Base-by-base conservation (phyloP, 2,329 filamentous ascomycete species). In the Trichoderma breve region DNA sequence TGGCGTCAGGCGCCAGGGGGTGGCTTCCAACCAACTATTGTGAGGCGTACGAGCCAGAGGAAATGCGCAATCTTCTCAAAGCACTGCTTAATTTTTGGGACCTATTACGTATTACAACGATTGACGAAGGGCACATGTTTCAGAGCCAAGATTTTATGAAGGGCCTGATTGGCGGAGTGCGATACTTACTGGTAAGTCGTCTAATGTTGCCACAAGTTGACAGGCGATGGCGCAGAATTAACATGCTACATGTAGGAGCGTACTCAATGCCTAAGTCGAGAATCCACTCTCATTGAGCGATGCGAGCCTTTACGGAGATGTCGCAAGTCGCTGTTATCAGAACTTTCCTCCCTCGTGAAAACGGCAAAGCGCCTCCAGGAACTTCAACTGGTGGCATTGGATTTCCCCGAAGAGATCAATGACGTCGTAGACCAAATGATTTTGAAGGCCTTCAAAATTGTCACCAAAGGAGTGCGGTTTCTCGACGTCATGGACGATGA, bases 11-110 rank as follows among this genome's bases (percentile, higher is more conserved):
- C 30, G 92, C 92, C 65, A 89, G 96, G 76, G 96, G 96, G 74
- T 99, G 96, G 96, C 85, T 99, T 73, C 96, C 96, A 3, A 99
- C 96, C 9, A 99, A 99, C 82, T 99, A 98, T 81, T 99, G 96
- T 84, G 95, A 98, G 80, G 88, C 93, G 11, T 99, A 98, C 80
- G 93, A 98, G 75, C 94, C 95, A 60, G 89, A 94, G 26, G 91
- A 94, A 74, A 95, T 98, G 86, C 89, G 91, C 70, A 94, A 90
- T 74, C 86, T 99, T 26, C 85, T 99, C 43, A 94, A 93, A 76
- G 94, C 95, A 1, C 85, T 98, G 73, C 90, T 96, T 15, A 93
- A 96, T 79, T 94, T 98, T 73, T 98, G 95, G 95, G 95, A 98
- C 79, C 84, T 97, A 67, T 87, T 97, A 76, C 88, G 93, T 77